Conservation (phyloP, 202 grass and related monocot genomes). For the Carex arenaria region DNA sequence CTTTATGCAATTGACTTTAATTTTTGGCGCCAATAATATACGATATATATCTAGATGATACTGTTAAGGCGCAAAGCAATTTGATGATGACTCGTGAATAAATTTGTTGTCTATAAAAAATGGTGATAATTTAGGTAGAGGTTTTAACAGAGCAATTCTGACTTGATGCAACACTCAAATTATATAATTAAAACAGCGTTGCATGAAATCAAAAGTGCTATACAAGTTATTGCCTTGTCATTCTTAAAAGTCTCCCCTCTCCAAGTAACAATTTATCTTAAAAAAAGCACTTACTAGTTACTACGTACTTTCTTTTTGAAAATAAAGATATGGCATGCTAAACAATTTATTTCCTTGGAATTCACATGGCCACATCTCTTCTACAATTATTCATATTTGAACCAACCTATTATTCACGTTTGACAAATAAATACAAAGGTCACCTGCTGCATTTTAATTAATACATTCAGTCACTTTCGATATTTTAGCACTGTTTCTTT, state of each 20-base stretch:
- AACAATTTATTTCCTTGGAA: too few species aligned
- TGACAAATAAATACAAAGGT: background rate
- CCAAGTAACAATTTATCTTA: background rate
- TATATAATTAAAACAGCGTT: too few species aligned
- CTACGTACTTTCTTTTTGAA: background rate
- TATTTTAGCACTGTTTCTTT: background rate
- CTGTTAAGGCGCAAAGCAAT: too few species aligned
- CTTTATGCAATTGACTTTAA: too few species aligned
- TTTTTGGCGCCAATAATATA: too few species aligned
- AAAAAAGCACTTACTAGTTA: background rate
- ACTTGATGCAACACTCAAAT: too few species aligned
- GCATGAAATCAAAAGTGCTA: too few species aligned
- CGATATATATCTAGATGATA: too few species aligned
- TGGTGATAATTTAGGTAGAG: background rate
- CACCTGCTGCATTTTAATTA: background rate
- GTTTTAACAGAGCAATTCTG: too few species aligned
- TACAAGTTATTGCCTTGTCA: too few species aligned
- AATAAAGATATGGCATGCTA: background rate
- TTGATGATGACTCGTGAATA: background rate
- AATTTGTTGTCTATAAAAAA: background rate
- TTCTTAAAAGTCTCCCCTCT: too few species aligned
- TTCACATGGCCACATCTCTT: background rate
- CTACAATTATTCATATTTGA: background rate
- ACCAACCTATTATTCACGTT: background rate
- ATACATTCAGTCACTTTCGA: background rate